phyloP scores from a whole-genome alignment of 495 filamentous ascomycete genomes.

The Penicillium cosmopolitanum region DNA sequence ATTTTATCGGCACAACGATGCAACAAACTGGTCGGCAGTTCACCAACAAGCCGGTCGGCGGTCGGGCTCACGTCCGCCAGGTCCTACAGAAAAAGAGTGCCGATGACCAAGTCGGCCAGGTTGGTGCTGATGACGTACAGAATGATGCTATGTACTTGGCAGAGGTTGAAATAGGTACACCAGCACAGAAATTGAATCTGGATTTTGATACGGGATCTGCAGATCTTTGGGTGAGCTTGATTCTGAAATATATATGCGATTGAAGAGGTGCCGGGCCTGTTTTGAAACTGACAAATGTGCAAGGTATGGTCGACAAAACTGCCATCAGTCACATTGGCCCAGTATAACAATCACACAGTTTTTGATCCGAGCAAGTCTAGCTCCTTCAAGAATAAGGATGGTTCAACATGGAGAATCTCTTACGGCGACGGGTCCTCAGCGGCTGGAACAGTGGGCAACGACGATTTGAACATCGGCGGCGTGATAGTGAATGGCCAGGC shows the following conservation, averaged over 20 bases:
- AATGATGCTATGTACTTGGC: slow-evolving; percentile 74
- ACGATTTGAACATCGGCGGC: slow-evolving; percentile 69
- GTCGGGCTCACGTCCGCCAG: slow-evolving; percentile 46
- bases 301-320: slow-evolving; percentile 68
- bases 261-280: neutral
- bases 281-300: neutral
- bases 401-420: slow-evolving; percentile 67
- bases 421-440: slow-evolving; percentile 76
- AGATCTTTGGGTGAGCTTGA: slow-evolving; percentile 71
- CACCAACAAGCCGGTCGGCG: slow-evolving; percentile 46
- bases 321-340: slow-evolving; percentile 37
- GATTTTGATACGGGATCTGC: slow-evolving; percentile 81
- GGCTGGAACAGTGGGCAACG: slow-evolving; percentile 72
- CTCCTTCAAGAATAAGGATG: slow-evolving; percentile 57
- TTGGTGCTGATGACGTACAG: slow-evolving; percentile 73
- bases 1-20: slow-evolving; percentile 52
- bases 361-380: slow-evolving; percentile 63
- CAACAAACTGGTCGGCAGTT: slow-evolving; percentile 50
- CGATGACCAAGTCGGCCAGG: slow-evolving; percentile 52
- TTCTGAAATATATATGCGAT: neutral
- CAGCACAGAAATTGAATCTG: slow-evolving; percentile 64
- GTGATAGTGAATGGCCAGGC: slow-evolving; percentile 68
- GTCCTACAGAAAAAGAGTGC: slow-evolving; percentile 55
- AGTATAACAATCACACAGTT: slow-evolving; percentile 47
- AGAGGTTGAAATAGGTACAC: slow-evolving; percentile 68